Conservation (phyloP, 805 yeast genomes). For the Alloascoidea africana region DNA sequence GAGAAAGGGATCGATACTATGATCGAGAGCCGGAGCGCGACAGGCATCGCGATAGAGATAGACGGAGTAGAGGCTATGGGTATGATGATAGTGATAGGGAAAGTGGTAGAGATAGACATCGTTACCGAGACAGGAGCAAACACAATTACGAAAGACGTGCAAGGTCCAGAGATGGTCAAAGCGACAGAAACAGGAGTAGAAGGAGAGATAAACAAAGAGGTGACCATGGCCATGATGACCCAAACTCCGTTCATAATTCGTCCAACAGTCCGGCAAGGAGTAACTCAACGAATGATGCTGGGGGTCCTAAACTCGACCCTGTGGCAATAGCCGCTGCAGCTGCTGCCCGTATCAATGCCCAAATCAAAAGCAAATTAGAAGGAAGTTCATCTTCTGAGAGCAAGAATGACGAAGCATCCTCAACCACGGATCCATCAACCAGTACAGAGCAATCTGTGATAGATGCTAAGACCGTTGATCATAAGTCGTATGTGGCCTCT, state of each 20-base stretch:
- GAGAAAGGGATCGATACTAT: conserved; percentile 7
- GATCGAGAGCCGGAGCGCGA: conserved; percentile 8
- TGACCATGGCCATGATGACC: conserved; percentile 1
- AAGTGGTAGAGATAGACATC: conserved; percentile 4
- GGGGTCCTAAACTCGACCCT: conserved; percentile 11
- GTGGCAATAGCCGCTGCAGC: conserved; percentile 16
- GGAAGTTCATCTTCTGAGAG: conserved; percentile 3
- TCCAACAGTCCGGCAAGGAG: not conserved
- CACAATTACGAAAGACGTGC: not conserved
- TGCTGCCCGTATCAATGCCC: conserved; percentile 19
- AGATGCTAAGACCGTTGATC: conserved; percentile 2
- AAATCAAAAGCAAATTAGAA: conserved; percentile 8
- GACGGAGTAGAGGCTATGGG: too few relatives aligned
- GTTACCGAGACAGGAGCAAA: conserved; percentile 4
- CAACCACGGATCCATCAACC: conserved; percentile 2
- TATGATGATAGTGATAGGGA: too few relatives aligned
- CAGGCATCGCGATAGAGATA: conserved; percentile 7
- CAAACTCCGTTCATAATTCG: too few relatives aligned
- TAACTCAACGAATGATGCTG: not conserved
- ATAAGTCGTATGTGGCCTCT: conserved; percentile 2
- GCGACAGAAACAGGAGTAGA: not conserved
- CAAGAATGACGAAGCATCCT: conserved; percentile 2
- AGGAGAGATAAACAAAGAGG: conserved; percentile 2
- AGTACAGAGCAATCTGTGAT: not conserved
- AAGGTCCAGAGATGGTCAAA: not conserved